Evolutionary conservation across 2,329 filamentous ascomycete genomes (phyloP).

Genomic region (Didymella arachidicola): DNA sequence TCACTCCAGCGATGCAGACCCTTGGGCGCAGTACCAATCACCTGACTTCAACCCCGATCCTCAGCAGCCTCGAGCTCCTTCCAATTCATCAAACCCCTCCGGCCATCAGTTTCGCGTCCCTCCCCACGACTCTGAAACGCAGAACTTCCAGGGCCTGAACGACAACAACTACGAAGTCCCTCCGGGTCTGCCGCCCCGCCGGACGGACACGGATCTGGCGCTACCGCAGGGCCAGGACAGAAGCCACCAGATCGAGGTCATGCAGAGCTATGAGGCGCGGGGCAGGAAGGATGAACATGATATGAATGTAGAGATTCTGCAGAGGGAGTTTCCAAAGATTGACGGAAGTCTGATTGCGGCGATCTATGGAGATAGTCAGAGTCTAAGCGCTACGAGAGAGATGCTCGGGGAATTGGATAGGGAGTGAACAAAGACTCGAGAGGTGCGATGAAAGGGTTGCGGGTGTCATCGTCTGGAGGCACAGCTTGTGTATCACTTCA

Average conservation of each 20-base stretch:
- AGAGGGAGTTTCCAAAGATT: constrained; percentile 55
- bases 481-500: too few species aligned
- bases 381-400: constrained; percentile 54
- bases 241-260: constrained; percentile 54
- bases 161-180: constrained; percentile 26
- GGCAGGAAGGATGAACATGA: constrained; percentile 51
- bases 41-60: constrained; percentile 19
- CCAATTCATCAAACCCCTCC: constrained; percentile 11
- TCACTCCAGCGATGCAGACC: constrained; percentile 13
- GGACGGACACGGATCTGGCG: constrained; percentile 47
- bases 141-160: constrained; percentile 22
- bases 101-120: constrained; percentile 17
- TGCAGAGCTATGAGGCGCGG: constrained; percentile 51
- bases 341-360: constrained; percentile 56
- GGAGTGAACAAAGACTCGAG: background rate
- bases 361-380: constrained; percentile 55
- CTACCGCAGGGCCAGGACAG: constrained; percentile 53
- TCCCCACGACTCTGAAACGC: constrained; percentile 18
- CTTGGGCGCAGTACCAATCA: constrained; percentile 21
- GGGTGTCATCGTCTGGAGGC: too few species aligned
- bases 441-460: too few species aligned
- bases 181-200: constrained; percentile 40
- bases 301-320: constrained; percentile 52
- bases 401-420: constrained; percentile 52
- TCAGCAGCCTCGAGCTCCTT: constrained; percentile 7